Evolutionary conservation across 371 early-diverging fungal species (phyloP).

Genomic region (Lichtheimia ornata): DNA sequence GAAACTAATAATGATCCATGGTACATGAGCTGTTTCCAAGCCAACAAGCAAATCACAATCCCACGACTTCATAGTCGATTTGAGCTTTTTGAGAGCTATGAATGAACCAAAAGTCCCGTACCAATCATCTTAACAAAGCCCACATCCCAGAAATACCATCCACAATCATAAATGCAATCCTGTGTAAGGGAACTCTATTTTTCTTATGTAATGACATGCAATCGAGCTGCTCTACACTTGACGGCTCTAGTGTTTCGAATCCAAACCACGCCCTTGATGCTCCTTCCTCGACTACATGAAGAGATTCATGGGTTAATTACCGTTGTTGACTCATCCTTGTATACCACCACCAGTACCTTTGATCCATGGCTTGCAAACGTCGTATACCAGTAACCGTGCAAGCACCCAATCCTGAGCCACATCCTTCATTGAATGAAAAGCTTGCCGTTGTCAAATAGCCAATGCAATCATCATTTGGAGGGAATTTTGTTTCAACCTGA

Average conservation of each 20-base stretch:
- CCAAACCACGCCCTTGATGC: conserved; percentile 46
- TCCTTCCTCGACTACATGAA: conserved; percentile 32
- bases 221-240: conserved; percentile 50
- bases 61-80: no score
- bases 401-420: conserved; percentile 64
- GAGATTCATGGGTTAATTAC: not conserved
- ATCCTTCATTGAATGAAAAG: conserved; percentile 66
- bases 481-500: conserved; percentile 9
- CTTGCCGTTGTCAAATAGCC: conserved; percentile 77
- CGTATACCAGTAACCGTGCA: conserved; percentile 47
- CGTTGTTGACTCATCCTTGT: not conserved
- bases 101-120: no score
- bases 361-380: conserved; percentile 25
- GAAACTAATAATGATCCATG: no score
- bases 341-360: conserved; percentile 23
- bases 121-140: no score
- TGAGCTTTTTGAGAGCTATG: no score
- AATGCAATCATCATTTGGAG: conserved; percentile 40
- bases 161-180: not conserved
- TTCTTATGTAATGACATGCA: conserved; percentile 34
- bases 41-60: no score
- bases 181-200: not conserved
- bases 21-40: no score
- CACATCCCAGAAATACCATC: not conserved
- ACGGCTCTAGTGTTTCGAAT: conserved; percentile 52